phyloP scores from a whole-genome alignment of 441 rosid genomes.

The Adansonia grandidieri region DNA sequence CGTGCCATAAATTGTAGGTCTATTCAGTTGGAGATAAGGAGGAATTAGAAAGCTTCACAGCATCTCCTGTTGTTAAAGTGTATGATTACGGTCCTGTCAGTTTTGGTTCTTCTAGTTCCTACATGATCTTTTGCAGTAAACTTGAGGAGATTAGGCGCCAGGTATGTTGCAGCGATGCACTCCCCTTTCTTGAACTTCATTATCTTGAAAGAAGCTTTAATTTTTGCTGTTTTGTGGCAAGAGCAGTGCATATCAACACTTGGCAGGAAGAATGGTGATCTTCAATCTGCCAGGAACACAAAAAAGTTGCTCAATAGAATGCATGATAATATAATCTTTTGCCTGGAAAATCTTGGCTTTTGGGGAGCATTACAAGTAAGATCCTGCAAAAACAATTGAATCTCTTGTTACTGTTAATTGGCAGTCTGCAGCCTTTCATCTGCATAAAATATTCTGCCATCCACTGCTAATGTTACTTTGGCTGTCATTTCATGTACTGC shows the following conservation, averaged over 20 bases:
- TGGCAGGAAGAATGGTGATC: slow-evolving; percentile 51
- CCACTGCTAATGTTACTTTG: slow-evolving; percentile 13
- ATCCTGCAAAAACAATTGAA: slow-evolving; percentile 29
- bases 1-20: slow-evolving; percentile 51
- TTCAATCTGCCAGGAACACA: slow-evolving; percentile 55
- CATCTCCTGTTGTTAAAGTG: slow-evolving; percentile 72
- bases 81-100: slow-evolving; percentile 59
- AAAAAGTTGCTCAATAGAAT: slow-evolving; percentile 61
- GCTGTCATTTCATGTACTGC: slow-evolving; percentile 14
- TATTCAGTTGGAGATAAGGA: slow-evolving; percentile 69
- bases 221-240: slow-evolving; percentile 32
- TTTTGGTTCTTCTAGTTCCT: slow-evolving; percentile 40
- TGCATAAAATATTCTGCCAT: slow-evolving; percentile 9
- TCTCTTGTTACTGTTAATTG: slow-evolving; percentile 27
- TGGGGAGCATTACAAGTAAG: slow-evolving; percentile 86
- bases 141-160: slow-evolving; percentile 62
- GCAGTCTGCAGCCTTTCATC: background rate
- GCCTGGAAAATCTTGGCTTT: slow-evolving; percentile 79
- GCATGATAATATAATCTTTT: slow-evolving; percentile 72
- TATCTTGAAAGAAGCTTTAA: slow-evolving; percentile 29
- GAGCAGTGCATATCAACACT: slow-evolving; percentile 73
- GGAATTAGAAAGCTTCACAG: slow-evolving; percentile 68
- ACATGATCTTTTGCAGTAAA: slow-evolving; percentile 36
- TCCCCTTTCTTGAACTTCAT: slow-evolving; percentile 29
- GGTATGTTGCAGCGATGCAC: slow-evolving; percentile 49